Conservation (phyloP, 2,329 filamentous ascomycete species). For the Pyrenochaeta sp. region DNA sequence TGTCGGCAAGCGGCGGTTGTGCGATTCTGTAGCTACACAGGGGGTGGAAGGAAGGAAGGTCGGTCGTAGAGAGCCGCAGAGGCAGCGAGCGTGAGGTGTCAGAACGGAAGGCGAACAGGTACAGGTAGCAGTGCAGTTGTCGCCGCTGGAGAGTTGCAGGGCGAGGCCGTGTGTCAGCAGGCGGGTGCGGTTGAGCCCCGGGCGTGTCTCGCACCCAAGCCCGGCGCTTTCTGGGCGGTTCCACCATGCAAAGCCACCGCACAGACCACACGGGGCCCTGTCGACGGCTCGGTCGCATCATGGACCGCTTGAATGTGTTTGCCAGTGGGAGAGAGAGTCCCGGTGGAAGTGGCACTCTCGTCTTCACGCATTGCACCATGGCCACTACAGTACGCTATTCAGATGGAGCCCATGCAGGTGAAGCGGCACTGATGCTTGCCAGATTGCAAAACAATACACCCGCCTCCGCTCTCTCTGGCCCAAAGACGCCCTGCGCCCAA, state of each 20-base stretch:
- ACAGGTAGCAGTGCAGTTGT: neutral
- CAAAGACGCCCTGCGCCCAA: slow-evolving; percentile 59
- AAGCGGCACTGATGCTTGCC: slow-evolving; percentile 3
- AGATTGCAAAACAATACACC: slow-evolving; percentile 58
- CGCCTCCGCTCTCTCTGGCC: slow-evolving; percentile 61
- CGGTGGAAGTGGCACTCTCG: too few species aligned
- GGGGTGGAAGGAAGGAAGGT: neutral
- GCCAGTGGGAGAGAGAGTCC: neutral
- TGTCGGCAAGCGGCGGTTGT: slow-evolving; percentile 35
- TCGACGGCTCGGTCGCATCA: slow-evolving; percentile 15
- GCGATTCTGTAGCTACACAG: slow-evolving; percentile 6
- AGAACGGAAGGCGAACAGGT: too few species aligned
- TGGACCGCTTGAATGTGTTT: slow-evolving; percentile 1
- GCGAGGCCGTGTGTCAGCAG: neutral
- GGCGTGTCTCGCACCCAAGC: neutral
- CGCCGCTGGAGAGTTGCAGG: neutral
- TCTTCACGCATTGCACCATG: slow-evolving; percentile 21
- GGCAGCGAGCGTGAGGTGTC: slow-evolving; percentile 6
- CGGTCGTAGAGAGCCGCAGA: neutral
- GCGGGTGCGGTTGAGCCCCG: neutral
- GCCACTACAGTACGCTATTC: slow-evolving; percentile 16
- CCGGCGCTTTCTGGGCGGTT: neutral
- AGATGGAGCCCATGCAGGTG: neutral
- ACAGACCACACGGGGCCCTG: neutral
- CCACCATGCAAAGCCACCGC: neutral